Base-by-base conservation (phyloP, 2,329 filamentous ascomycete species). In the Beauveria medogensis region DNA sequence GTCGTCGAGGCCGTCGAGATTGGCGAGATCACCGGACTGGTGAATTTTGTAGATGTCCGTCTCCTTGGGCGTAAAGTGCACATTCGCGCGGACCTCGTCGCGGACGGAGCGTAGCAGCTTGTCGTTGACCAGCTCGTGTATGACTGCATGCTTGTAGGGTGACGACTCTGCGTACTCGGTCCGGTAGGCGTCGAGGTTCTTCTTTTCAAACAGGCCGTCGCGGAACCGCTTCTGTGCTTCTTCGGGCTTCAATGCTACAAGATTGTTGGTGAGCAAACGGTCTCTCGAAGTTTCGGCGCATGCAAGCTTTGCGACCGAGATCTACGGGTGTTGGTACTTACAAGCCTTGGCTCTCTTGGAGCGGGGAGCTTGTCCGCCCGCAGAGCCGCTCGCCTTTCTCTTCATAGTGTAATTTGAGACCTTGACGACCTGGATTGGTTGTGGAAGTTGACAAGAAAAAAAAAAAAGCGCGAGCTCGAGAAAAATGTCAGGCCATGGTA, bases 31-130 rank as follows among this genome's bases (percentile, higher is more conserved):
- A 66, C 94, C 94, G 5, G 93, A 97, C 79, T 99, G 94, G 81
- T 97, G 92, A 71, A 99, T 97, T 77, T 95, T 96, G 83, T 99
- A 99, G 69, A 99, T 99, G 74, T 99, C 94, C 53, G 94, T 99
- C 76, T 99, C 94, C 75, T 99, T 99, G 68, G 92, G 92, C 14
- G 94, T 97, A 78, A 99, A 99, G 67, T 90, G 87, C 67, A 99
- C 90, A 71, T 96, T 92, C 67, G 89, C 82, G 74, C 88, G 88
- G 74, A 97, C 93, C 77, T 99, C 94, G 69, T 83, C 78, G 71
- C 94, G 92, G 63, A 99, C 94, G 60, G 84, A 81, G 69, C 92
- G 92, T 52, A 99, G 84, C 20, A 99, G 86, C 53, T 80, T 74
- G 68, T 93, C 88, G 74, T 94, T 80, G 72, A 97, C 88, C 48